Evolutionary conservation across 768 basidiomycete species (phyloP).

Genomic region (Lentinula guzmanii): DNA sequence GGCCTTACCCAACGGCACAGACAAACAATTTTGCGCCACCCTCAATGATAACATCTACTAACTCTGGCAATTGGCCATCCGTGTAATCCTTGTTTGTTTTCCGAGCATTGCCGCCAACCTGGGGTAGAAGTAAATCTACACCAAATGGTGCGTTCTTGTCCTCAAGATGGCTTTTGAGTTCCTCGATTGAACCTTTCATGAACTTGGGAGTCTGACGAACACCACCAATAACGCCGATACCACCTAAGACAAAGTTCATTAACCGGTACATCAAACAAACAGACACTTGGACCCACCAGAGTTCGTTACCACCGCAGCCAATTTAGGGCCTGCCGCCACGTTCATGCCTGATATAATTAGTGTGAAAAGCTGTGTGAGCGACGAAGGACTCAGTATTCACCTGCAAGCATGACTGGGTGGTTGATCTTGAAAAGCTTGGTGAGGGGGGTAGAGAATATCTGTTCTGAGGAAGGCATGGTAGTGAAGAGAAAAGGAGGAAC

Average conservation of each 20-base stretch:
- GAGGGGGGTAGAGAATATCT: conserved; percentile 66
- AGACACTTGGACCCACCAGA: conserved; percentile 40
- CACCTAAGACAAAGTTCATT: conserved; percentile 31
- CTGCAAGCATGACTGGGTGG: conserved; percentile 84
- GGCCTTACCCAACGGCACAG: conserved; percentile 45
- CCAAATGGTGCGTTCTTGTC: conserved; percentile 76
- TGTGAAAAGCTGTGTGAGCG: neutral
- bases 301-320: conserved; percentile 91
- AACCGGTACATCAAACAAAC: neutral
- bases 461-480: conserved; percentile 64
- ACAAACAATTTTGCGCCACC: conserved; percentile 75
- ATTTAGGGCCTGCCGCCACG: conserved; percentile 76
- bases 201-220: conserved; percentile 67
- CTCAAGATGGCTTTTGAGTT: conserved; percentile 69
- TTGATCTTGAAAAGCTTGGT: conserved; percentile 71
- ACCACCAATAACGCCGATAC: conserved; percentile 87
- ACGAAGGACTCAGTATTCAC: conserved; percentile 18
- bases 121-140: conserved; percentile 79
- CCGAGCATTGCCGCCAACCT: conserved; percentile 74
- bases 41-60: conserved; percentile 74
- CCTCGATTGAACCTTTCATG: conserved; percentile 59
- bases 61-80: conserved; percentile 66
- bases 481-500: conserved; percentile 11
- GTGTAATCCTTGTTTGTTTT: conserved; percentile 88
- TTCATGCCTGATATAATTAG: conserved; percentile 53